These are phyloP conservation scores for Phytopythium vexans DNA, from an alignment of 352 stramenopile genomes.

Conservation along the genomic window DNA sequence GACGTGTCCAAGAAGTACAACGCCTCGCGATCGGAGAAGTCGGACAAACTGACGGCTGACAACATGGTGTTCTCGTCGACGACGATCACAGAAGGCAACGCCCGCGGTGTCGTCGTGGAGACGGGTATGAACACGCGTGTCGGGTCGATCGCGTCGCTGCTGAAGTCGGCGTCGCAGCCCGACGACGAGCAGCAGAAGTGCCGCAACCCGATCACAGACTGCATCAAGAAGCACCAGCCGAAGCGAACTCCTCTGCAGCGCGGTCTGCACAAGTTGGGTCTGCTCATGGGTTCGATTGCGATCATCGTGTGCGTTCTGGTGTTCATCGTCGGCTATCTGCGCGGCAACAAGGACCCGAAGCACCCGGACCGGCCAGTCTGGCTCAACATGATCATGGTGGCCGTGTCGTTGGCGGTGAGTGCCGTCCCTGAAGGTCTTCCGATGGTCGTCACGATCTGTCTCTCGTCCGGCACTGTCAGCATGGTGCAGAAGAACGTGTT, in stretches of 20 bases:
- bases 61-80: conserved; percentile 95
- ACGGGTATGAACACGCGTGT: conserved; percentile 74
- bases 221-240: conserved; percentile 56
- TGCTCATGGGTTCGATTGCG: conserved; percentile 87
- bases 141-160: conserved; percentile 58
- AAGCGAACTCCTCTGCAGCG: conserved; percentile 89
- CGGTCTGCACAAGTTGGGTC: conserved; percentile 93
- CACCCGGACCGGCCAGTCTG: conserved; percentile 76
- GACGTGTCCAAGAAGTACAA: conserved; percentile 76
- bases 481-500: conserved; percentile 50
- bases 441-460: conserved; percentile 38
- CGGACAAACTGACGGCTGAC: conserved; percentile 51
- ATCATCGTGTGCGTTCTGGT: conserved; percentile 86
- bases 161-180: conserved; percentile 38
- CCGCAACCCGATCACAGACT: conserved; percentile 49
- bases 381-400: conserved; percentile 90
- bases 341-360: conserved; percentile 46
- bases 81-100: conserved; percentile 75
- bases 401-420: conserved; percentile 62
- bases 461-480: conserved; percentile 27
- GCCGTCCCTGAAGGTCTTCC: conserved; percentile 41
- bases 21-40: conserved; percentile 19
- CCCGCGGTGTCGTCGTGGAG: conserved; percentile 63
- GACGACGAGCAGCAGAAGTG: conserved; percentile 12
- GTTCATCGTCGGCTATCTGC: conserved; percentile 83